Base-by-base conservation (phyloP, 495 filamentous ascomycete species). In the Aspergillus asperescens region DNA sequence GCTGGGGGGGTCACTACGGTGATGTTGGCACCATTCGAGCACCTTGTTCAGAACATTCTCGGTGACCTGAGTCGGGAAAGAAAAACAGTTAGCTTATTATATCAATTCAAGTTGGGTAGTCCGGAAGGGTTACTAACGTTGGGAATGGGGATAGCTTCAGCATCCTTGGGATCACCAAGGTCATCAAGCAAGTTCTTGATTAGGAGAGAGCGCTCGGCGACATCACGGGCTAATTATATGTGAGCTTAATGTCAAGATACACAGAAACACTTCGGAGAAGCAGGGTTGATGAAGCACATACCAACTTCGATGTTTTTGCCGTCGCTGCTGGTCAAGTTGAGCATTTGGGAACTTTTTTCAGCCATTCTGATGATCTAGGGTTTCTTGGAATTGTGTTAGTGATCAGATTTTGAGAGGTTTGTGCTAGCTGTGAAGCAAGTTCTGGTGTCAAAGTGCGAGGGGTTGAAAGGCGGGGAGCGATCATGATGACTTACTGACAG, bases 121-220 rank as follows among this genome's bases (percentile, higher is more conserved):
- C 18, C 9, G 16, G 12, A 28, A 13, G 4, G 13, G 13, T 40
- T 34, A 72, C 86, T 68, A 73, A 89, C 93, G 61, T 97, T 98
- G 24, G 89, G 87, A 51, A 97, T 90, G 7, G 93, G 87, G 31
- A 92, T 86, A 10, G 77, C 73, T 57, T 88, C 85, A 10, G 77
- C 73, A 56, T 88, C 81, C 7, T 68, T 75, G 40, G 84, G 70
- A n/a, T 78, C 77, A 51, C 88, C 90, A 27, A 96, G 74, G 69
- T 98, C 93, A 62, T 96, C 93, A 35, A 98, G 79, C 84, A 98
- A 83, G 77, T 96, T 93, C 81, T 96, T 96, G 79, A 98, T 92
- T 18, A 98, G 79, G 49, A 96, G 79, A 6, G 90, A 95, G 42
- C 91, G 88, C 75, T 96, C 90, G 41, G 89, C 90, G 44, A 96